Percentiles rank a stretch among this genome's conserved stretches.
phyloP scores from a whole-genome alignment of 495 filamentous ascomycete genomes.

The Achaetomiella virescens region DNA sequence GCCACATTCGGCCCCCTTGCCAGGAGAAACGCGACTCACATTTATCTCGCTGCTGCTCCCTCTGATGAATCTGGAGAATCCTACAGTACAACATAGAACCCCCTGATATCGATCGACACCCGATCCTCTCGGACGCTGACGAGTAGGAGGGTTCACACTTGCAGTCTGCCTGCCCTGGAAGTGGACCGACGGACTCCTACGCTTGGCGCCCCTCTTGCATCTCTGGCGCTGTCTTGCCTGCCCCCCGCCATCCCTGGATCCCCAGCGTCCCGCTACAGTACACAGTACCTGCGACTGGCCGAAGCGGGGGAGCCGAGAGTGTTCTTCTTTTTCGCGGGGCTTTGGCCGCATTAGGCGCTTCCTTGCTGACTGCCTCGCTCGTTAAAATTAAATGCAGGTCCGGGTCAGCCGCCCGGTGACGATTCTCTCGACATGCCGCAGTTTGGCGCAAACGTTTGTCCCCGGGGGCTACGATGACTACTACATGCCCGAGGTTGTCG shows the following conservation, averaged over 20 bases:
- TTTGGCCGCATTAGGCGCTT: slow-evolving; percentile 9
- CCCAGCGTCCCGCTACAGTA: neutral
- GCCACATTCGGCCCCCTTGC: neutral
- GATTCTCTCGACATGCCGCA: slow-evolving; percentile 43
- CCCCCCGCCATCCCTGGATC: slow-evolving; percentile 13
- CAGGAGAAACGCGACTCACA: slow-evolving; percentile 2
- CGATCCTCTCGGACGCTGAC: neutral
- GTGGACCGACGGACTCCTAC: neutral
- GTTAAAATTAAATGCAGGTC: slow-evolving; percentile 37
- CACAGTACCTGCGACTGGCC: neutral
- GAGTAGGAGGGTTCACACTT: too few relatives aligned
- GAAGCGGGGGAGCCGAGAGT: slow-evolving; percentile 3
- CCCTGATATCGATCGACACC: neutral
- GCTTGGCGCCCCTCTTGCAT: slow-evolving; percentile 16
- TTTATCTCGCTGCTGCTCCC: neutral
- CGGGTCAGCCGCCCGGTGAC: slow-evolving; percentile 30
- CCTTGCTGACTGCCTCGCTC: slow-evolving; percentile 18
- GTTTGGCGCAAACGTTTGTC: slow-evolving; percentile 81
- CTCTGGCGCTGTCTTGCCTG: neutral
- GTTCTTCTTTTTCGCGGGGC: slow-evolving; percentile 6
- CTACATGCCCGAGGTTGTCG: slow-evolving; percentile 58
- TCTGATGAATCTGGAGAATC: too few relatives aligned
- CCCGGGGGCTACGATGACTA: slow-evolving; percentile 88
- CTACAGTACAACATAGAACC: too few relatives aligned
- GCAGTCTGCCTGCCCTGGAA: neutral